Conservation (phyloP, 306 rosid genomes). For the Amphicarpaea edgeworthii region DNA sequence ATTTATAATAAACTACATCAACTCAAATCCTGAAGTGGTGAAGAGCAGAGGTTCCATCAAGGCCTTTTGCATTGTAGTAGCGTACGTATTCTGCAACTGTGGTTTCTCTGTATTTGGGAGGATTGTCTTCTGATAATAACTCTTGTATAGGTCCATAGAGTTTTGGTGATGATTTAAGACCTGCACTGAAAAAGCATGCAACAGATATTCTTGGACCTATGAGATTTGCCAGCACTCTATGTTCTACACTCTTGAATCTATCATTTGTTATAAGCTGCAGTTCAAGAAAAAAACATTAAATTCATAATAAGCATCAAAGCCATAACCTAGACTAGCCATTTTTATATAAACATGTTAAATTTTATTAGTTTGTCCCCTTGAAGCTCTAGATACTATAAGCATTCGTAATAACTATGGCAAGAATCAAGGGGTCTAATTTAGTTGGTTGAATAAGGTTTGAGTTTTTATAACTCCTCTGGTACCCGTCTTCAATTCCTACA, state of each 20-base stretch:
- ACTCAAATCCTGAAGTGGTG: conserved; percentile 42
- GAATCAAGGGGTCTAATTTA: background rate
- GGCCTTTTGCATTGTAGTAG: conserved; percentile 38
- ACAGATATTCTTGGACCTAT: conserved; percentile 43
- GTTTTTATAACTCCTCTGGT: no score
- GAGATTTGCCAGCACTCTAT: conserved; percentile 41
- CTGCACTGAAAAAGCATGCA: conserved; percentile 44
- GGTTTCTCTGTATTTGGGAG: conserved; percentile 45
- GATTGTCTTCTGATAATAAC: conserved; percentile 40
- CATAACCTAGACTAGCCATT: background rate
- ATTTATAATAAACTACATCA: background rate
- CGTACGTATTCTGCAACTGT: conserved; percentile 27
- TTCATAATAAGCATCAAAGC: background rate
- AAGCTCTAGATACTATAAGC: background rate
- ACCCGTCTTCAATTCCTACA: no score
- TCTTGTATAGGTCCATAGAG: conserved; percentile 45
- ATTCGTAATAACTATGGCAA: background rate
- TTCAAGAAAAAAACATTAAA: no score
- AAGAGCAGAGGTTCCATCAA: conserved; percentile 46
- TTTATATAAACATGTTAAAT: background rate
- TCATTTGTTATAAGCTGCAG: conserved; percentile 48
- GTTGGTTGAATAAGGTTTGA: no score
- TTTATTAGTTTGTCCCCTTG: background rate
- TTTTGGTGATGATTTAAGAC: conserved; percentile 9
- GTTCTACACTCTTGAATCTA: conserved; percentile 46